Base-by-base conservation (phyloP, 2,329 filamentous ascomycete species). In the Cladosporium sp. region DNA sequence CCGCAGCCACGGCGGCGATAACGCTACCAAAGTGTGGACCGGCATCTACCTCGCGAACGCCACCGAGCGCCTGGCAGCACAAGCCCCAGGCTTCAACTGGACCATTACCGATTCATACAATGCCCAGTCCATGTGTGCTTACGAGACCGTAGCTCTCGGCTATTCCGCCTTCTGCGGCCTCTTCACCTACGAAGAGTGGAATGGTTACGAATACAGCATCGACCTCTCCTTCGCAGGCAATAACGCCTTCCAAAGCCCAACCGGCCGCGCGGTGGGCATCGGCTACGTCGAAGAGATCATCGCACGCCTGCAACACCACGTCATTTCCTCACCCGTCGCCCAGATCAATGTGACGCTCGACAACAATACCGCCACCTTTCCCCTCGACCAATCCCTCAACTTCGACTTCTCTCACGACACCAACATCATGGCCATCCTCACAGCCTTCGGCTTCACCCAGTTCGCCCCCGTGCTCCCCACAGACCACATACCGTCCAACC, bases 331-430 rank as follows among this genome's bases (percentile, higher is more conserved):
- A 4, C 79, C 80, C 0, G 72, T 75, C 0, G 80, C 77, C 0
- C 79, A 82, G 65, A 76, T 82, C 78, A 91, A 92, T 74, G 81
- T 85, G n/a, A 91, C 89, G 0, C 83, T 91, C 33, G 89, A 91
- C 78, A 86, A 83, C 73, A 91, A 84, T 76, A 83, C 83, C 0
- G 80, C 80, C 40, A 93, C 90, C 0, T 93, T 93, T 75, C 91
- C 91, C 0, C 78, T 91, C 4, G 86, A 92, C 73, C 91, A 93
- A 74, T 84, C 81, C 26, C 81, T 93, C 18, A 92, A 92, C 76
- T 85, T 93, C 59, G 91, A 93, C 79, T 93, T 93, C 75, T 88
- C 86, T 18, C 91, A 93, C 76, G 91, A 93, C 77, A 89, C 88
- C 35, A 74, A 76, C 68, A 75, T 76, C 65, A 91, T 73, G 70